Base-by-base conservation (phyloP, 352 stramenopile genomes). In the Globisporangium nunn region DNA sequence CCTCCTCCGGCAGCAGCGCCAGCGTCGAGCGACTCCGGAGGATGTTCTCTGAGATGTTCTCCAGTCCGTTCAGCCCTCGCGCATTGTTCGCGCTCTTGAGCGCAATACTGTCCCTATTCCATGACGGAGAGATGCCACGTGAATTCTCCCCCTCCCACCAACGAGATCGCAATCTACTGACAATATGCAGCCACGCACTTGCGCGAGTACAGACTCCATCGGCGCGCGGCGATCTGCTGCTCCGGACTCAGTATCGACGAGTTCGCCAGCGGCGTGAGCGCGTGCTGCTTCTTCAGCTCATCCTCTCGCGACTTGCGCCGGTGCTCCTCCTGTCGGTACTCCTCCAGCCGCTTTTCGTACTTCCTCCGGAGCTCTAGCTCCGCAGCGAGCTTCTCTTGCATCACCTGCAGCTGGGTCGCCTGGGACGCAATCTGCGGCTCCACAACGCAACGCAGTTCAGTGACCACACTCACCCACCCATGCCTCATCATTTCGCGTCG, bases 11-110 rank as follows among this genome's bases (percentile, higher is more conserved):
- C 51, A 62, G 65, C 62, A 75, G 55, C 33, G 54, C 56, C 40
- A 64, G 17, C 52, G 62, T 52, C 46, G 64, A 73, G 37, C 70
- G 71, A 50, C 74, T 78, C 33, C 72, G 68, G 37, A 87, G 57
- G 45, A 91, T 91, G 51, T 91, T 91, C 65, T 88, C 80, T 15
- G 77, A 72, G 14, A 91, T 76, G 56, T 91, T 91, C 52, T 91
- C 80, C 59, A 87, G 78, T 15, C 78, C 80, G 66, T 79, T 80
- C 4, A 77, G 59, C 2, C 67, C 67, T 31, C 71, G 59, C 14
- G 52, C 56, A 39, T 78, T 80, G 55, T 59, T 71, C 6, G 57
- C 69, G 35, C 53, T 64, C 49, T 65, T 65, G 52, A 65, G 52
- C 5, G 59, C 53, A 5, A 72, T 56, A 50, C 64, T 79, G 46